Conservation (phyloP, 2,329 filamentous ascomycete species). For the Cladosporium sp. region DNA sequence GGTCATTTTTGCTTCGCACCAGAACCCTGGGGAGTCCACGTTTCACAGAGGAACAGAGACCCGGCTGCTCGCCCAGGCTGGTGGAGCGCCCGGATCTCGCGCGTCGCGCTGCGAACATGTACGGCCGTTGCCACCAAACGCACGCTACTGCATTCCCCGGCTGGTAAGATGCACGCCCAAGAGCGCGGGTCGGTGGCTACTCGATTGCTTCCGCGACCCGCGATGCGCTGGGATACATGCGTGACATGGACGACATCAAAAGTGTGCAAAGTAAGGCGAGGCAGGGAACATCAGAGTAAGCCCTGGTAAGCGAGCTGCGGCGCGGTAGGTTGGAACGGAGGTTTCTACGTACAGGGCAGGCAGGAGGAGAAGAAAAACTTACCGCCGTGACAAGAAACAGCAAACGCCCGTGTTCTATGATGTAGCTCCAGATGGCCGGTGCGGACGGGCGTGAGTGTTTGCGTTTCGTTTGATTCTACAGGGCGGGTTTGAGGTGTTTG, state of each 20-base stretch:
- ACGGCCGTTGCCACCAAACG: constrained; percentile 16
- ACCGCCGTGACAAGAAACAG: background rate
- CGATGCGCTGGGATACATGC: constrained; percentile 7
- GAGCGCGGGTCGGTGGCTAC: constrained; percentile 11
- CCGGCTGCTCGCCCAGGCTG: constrained; percentile 2
- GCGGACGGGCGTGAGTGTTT: constrained; percentile 3
- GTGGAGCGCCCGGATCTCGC: constrained; percentile 11
- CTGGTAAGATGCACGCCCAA: constrained; percentile 14
- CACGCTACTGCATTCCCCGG: constrained; percentile 17
- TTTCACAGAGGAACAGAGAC: constrained; percentile 16
- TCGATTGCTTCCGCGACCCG: constrained; percentile 11
- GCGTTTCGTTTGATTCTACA: constrained; percentile 6
- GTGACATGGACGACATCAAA: constrained; percentile 9
- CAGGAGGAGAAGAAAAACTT: background rate
- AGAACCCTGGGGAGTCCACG: constrained; percentile 9
- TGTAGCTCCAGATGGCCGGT: constrained; percentile 6
- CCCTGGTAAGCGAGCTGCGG: background rate
- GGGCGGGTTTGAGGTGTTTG: constrained; percentile 3
- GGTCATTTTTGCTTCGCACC: background rate
- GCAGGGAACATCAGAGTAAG: background rate
- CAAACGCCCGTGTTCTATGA: constrained; percentile 12
- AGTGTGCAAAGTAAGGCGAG: constrained; percentile 1
- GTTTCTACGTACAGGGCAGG: background rate
- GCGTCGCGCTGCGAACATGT: constrained; percentile 16
- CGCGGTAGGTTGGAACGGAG: background rate